Conservation (phyloP, 345 rosid species). For the Physaria fendleri region DNA sequence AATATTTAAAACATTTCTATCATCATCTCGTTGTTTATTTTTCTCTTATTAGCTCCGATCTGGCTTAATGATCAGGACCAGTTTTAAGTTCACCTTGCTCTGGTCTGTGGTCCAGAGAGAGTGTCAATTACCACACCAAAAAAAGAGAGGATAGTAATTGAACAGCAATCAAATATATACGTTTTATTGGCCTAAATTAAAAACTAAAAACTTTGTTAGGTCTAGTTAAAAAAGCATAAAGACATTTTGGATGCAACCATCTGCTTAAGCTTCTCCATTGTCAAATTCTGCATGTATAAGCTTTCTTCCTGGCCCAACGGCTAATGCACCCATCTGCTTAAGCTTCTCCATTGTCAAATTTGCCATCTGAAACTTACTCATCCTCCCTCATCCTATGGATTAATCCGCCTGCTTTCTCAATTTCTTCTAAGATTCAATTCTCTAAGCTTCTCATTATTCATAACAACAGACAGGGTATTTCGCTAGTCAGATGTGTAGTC, state of each 20-base stretch:
- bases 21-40: not conserved
- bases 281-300: constrained; percentile 82
- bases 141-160: not conserved
- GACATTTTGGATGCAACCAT: constrained; percentile 65
- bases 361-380: constrained; percentile 67
- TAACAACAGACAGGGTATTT: constrained; percentile 27
- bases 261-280: constrained; percentile 93
- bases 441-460: constrained; percentile 52
- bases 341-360: constrained; percentile 88
- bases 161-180: not conserved
- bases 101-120: not conserved
- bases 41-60: not conserved
- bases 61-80: not conserved
- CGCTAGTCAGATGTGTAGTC: no score
- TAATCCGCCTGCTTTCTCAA: constrained; percentile 73
- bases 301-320: constrained; percentile 92
- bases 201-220: not conserved
- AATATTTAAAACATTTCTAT: not conserved
- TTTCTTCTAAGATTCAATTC: constrained; percentile 60
- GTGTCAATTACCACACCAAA: not conserved
- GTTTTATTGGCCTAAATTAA: not conserved
- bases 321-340: constrained; percentile 89
- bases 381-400: constrained; percentile 62
- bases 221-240: constrained; percentile 21
- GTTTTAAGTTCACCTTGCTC: not conserved